Conservation (phyloP, 2,329 filamentous ascomycete genomes). For the Penicillium capsulatum region DNA sequence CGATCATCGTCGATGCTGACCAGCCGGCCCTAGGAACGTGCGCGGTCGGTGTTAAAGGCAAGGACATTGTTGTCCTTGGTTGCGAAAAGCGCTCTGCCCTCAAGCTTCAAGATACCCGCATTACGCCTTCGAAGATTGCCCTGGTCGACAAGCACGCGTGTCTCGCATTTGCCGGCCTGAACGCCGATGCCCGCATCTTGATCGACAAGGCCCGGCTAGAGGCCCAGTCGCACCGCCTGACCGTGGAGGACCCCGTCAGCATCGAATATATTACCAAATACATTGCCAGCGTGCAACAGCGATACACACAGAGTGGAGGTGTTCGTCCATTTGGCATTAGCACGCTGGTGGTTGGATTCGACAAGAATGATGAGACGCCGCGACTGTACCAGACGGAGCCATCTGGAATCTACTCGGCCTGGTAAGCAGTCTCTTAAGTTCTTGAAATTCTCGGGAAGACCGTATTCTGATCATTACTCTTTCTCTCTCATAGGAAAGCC, state of each 20-base stretch:
- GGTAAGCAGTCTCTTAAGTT: conserved; percentile 55
- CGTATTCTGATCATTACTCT: conserved; percentile 12
- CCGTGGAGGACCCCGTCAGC: conserved; percentile 92
- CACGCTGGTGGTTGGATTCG: conserved; percentile 97
- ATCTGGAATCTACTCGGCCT: conserved; percentile 98
- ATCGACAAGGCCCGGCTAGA: conserved; percentile 97
- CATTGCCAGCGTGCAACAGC: conserved; percentile 93
- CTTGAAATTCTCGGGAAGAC: too few species aligned
- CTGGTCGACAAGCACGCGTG: conserved; percentile 94
- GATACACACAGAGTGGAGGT: conserved; percentile 98
- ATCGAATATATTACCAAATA: conserved; percentile 99
- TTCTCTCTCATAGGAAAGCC: conserved; percentile 71
- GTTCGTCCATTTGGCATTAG: conserved; percentile 98
- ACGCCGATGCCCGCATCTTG: conserved; percentile 95
- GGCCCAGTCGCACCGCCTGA: conserved; percentile 93
- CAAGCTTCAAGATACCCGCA: conserved; percentile 98
- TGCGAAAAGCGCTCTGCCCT: conserved; percentile 99
- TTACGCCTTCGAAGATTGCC: conserved; percentile 97
- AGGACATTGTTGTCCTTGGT: conserved; percentile 88
- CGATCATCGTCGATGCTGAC: too few species aligned
- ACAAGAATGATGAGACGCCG: conserved; percentile 82
- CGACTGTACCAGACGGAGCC: conserved; percentile 97
- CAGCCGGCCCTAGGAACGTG: conserved; percentile 67
- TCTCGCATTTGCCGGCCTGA: conserved; percentile 93
- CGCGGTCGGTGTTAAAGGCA: conserved; percentile 94